Conservation (phyloP, 352 stramenopile species). For the Aphanomyces euteiches region DNA sequence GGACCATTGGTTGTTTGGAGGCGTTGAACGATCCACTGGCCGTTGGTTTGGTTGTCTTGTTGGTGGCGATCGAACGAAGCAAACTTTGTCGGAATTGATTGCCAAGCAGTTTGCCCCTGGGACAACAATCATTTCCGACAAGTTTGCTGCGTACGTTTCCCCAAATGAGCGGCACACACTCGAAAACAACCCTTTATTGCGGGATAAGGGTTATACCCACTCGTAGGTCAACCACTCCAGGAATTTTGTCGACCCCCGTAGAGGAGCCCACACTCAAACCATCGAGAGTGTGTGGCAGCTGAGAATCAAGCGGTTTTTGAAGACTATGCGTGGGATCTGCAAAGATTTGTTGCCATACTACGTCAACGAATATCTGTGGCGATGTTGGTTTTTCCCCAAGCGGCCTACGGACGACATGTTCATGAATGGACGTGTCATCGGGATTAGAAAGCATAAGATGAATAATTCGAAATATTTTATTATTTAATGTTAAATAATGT, state of each 20-base stretch:
- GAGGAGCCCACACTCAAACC: background rate
- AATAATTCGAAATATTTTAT: background rate
- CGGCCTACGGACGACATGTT: background rate
- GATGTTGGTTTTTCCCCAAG: background rate
- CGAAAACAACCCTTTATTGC: slow-evolving; percentile 28
- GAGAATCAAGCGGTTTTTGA: background rate
- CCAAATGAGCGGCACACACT: slow-evolving; percentile 32
- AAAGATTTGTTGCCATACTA: background rate
- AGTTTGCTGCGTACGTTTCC: slow-evolving; percentile 32
- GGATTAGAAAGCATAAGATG: slow-evolving; percentile 4
- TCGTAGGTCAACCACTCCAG: background rate
- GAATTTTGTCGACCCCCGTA: background rate
- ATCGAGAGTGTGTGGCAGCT: background rate
- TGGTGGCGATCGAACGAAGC: slow-evolving; percentile 34
- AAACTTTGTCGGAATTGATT: slow-evolving; percentile 25
- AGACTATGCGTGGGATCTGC: background rate
- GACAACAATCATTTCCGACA: slow-evolving; percentile 34
- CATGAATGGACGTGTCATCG: background rate
- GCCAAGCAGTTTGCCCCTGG: background rate
- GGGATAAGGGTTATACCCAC: slow-evolving; percentile 25
- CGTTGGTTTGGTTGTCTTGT: slow-evolving; percentile 35
- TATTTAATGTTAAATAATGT: background rate
- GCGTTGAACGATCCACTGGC: slow-evolving; percentile 30
- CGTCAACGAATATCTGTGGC: background rate
- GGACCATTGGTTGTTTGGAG: slow-evolving; percentile 40